Base-by-base conservation (phyloP, 1,284 basidiomycete genomes). In the Ustilago xerochloae region DNA sequence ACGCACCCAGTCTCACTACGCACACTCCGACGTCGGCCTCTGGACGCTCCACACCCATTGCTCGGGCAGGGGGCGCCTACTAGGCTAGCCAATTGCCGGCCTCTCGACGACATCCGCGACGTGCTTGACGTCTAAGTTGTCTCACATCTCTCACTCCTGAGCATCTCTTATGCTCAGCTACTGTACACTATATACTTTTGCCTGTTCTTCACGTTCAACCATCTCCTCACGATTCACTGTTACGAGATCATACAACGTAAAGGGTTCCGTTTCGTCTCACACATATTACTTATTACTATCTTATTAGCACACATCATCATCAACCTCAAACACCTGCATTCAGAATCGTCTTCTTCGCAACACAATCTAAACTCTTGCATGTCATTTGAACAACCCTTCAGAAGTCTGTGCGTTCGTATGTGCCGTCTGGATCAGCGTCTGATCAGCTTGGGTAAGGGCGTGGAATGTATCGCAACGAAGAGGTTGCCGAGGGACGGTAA, bases 31-130 rank as follows among this genome's bases (percentile, higher is more conserved):
- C 57, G 7, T 73, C 70, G 18, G 61, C 70, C 35, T 73, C 70
- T 43, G 70, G 70, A 22, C 70, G 70, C 18, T 73, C 70, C 16
- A 73, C 70, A 6, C 70, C 70, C 33, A 73, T 67, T 20, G 70
- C 70, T 20, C 59, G 70, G 18, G 70, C 64, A 15, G 70, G 60
- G 33, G 69, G 60, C 45, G 69, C 60, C 7, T 72, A 72, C 49
- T 72, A 33, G 53, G 29, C 12, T 26, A 10, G 12, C 16, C 22
- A 1, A 6, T 24, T 18, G 4, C 4, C 13, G 22, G 8, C 12
- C 9, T 15, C 10, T 4, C 46, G 16, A 46, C 47, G 60, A 54
- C 36, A 12, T 45, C 13, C 50, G 43, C 45, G 26, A 55, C 38
- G 41, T 35, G 41, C 46, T 29, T 41, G 28, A 58, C 29, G n/a